Evolutionary conservation across 345 rosid genomes (phyloP), one percentile per base, ranked within the genome.

Genomic region (Cardamine occulta): DNA sequence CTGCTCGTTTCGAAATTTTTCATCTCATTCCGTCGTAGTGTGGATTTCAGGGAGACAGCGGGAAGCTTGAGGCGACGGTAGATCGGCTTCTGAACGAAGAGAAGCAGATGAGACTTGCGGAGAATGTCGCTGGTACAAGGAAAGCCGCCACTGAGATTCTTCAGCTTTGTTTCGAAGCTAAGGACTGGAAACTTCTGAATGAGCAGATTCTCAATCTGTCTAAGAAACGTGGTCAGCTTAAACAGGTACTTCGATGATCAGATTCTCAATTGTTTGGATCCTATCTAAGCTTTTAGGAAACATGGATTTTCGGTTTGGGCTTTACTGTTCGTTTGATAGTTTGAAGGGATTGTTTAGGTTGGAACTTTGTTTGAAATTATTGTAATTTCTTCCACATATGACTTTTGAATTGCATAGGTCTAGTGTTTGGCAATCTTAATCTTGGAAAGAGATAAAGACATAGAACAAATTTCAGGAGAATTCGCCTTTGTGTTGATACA

Each of bases 171-270:
- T 92, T 89, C 73, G 88, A 92, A 63, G 97, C 93, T 2, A 89
- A 88, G 64, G 97, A 90, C 71, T 95, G 99, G 99, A 95, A 89
- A 76, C 56, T 88, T 52, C 53, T 79, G 14, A 79, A 79, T n/a
- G 81, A 79, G 66, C 99, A 95, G 83, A 95, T 95, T 81, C 70
- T 88, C 45, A 82, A 88, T 66, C 77, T 95, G 23, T 90, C 99
- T 12, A 95, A 95, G 77, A 91, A 91, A 61, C 97, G 99, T 26
- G 99, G 97, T 17, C 97, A 92, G 80, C 96, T 95, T 29, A 95
- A 95, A 81, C 97, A 95, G 97, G 99, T 94, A 23, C 29, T 37
- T 37, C 2, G 26, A 26, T 55, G 21, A 17, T 1, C 52, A 47
- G 52, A 7, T 76, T 51, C 6, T 19, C 52, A 47, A 8, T 63